phyloP scores from a whole-genome alignment of 495 filamentous ascomycete genomes.

The Barbatosphaeria neglecta region DNA sequence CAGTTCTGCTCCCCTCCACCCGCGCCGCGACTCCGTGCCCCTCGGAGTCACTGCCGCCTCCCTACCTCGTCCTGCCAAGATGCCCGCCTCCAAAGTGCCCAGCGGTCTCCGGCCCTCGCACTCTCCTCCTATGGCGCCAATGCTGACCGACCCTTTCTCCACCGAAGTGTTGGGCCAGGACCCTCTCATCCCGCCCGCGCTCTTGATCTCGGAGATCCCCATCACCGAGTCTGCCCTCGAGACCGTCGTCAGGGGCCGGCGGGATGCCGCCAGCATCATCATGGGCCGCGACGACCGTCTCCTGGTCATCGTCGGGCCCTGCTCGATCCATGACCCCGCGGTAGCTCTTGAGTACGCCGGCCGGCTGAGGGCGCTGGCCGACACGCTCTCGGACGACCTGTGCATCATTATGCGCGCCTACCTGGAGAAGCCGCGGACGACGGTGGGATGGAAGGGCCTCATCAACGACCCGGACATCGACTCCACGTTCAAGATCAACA shows the following conservation, averaged over 20 bases:
- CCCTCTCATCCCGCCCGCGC: constrained; percentile 78
- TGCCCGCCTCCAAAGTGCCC: background rate
- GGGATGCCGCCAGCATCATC: constrained; percentile 72
- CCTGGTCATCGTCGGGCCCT: constrained; percentile 87
- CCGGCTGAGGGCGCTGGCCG: constrained; percentile 60
- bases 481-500: constrained; percentile 97
- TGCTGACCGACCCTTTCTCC: constrained; percentile 15
- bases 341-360: constrained; percentile 78
- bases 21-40: background rate
- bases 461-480: constrained; percentile 99
- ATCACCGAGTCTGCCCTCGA: constrained; percentile 49
- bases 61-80: background rate
- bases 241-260: constrained; percentile 72
- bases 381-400: constrained; percentile 69
- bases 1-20: background rate
- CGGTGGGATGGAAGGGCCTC: constrained; percentile 96
- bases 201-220: constrained; percentile 82
- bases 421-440: constrained; percentile 98
- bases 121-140: constrained; percentile 1
- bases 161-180: constrained; percentile 81
- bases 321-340: constrained; percentile 91
- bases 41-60: background rate
- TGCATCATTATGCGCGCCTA: constrained; percentile 96
- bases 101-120: background rate
- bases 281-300: constrained; percentile 72